Evolutionary conservation across 2,329 filamentous ascomycete species (phyloP).

Genomic region (Colletotrichum sp.): DNA sequence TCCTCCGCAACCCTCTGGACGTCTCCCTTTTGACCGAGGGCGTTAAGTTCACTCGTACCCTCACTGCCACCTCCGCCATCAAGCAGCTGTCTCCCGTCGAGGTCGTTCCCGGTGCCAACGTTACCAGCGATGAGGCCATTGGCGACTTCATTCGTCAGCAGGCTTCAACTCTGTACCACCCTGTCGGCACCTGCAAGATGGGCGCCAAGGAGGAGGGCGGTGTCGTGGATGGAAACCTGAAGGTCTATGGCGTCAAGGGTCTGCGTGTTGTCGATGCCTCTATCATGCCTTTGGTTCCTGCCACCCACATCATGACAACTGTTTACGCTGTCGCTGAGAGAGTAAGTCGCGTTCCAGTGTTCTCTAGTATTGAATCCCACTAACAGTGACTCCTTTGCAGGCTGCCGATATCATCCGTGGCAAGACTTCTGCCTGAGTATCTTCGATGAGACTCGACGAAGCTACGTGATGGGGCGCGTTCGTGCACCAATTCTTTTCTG

Average conservation of each 20-base stretch:
- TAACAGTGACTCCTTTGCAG: background rate
- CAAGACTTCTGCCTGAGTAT: background rate
- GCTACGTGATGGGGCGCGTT: background rate
- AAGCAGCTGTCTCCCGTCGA: conserved; percentile 2
- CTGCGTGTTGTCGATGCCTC: conserved; percentile 34
- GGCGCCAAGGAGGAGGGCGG: conserved; percentile 33
- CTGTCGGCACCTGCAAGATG: conserved; percentile 40
- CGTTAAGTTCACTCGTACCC: conserved; percentile 37
- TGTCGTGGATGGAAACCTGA: conserved; percentile 32
- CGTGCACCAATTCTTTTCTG: background rate
- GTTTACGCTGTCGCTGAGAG: conserved; percentile 41
- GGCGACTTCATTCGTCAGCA: conserved; percentile 11
- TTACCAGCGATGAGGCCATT: conserved; percentile 11
- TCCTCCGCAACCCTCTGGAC: conserved; percentile 41
- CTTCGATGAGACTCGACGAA: background rate
- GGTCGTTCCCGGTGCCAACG: conserved; percentile 11
- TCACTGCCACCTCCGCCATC: conserved; percentile 23
- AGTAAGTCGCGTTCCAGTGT: background rate
- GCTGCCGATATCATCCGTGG: conserved; percentile 8
- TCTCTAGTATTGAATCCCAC: background rate
- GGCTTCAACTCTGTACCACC: conserved; percentile 33
- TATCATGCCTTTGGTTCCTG: conserved; percentile 32
- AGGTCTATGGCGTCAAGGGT: conserved; percentile 32
- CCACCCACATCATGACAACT: conserved; percentile 35
- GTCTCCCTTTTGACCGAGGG: conserved; percentile 31